Base-by-base conservation (phyloP, 1,284 basidiomycete genomes). In the Omphalotus olearius region DNA sequence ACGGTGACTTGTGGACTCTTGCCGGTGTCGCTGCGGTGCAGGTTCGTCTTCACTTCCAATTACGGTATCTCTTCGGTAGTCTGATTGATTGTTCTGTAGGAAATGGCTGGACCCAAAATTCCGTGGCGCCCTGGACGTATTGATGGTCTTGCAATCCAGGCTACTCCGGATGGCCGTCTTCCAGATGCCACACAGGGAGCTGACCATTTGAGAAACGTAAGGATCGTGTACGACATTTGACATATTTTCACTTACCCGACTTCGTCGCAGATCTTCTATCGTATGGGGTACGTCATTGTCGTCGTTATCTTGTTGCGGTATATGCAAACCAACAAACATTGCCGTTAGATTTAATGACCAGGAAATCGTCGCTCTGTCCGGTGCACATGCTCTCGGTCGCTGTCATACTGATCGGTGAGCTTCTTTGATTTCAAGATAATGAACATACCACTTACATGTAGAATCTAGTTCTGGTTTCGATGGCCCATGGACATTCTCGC, bases 1-100 rank as follows among this genome's bases (percentile, higher is more conserved):
- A 96, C 67, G 93, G 93, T 60, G 93, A 96, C 64, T 76, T 95
- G 50, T 96, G 93, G 93, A 97, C 93, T 18, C 83, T 97, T 41
- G 93, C 75, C 54, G 94, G 93, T 64, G 90, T 92, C 41, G 78
- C 77, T 57, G 87, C 92, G 46, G 70, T 99, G 56, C 92, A 98
- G 77, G 77, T 72, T 45, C 39, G 59, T 56, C 11, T 16, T 44
- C 4, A 42, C 11, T 25, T 30, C 36, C 16, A 1, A 33, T 33
- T 9, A 33, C 30, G 30, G 30, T 13, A 30, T 13, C 16, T 16
- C 14, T 14, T 30, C 25, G 25, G n/a, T 2, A 37, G 17, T 39
- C 36, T 16, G 35, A 13, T 23, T 50, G 9, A 20, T 30, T 44
- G 14, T 14, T 37, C 11, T 23, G 5, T 52, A 80, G 78, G 88